Base-by-base conservation (phyloP, 2,329 filamentous ascomycete species). In the Colletotrichum acutatum region DNA sequence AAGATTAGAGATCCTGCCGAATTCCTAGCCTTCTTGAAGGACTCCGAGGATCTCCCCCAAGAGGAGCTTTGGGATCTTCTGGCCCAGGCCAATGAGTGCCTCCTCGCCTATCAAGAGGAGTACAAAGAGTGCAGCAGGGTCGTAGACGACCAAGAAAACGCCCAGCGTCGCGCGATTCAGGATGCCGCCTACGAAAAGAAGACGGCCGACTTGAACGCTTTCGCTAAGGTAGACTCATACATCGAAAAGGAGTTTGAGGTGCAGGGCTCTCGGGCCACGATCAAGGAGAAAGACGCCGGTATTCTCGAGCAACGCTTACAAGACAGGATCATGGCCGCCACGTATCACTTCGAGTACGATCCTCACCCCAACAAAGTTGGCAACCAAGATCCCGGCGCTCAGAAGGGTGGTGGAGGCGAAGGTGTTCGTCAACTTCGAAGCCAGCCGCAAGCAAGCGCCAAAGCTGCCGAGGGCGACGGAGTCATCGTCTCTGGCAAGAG, bases 341-440 rank as follows among this genome's bases (percentile, higher is more conserved):
- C 86, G 1, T 92, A 91, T 76, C 87, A 88, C 19, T 91, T 91
- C 76, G 88, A 90, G 72, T 90, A 91, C 75, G 90, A 91, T 75
- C 84, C 87, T 11, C 87, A 90, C 64, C 85, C 87, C 2, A 86
- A 86, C 72, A 89, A 89, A 79, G 84, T 91, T 71, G 89, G 90
- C 24, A 84, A 84, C 46, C 91, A 92, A 77, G 89, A 91, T 72
- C 89, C 89, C 0, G 82, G 88, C 46, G 85, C 84, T 11, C 89
- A 91, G 75, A 82, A 85, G 49, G 82, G 94, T 54, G 89, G 89
- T 30, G 83, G 86, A 71, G 85, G 86, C 75, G 89, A 89, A 60
- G 85, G 86, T 19, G 82, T 82, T 5, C 85, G 89, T 34, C 85
- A 89, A 42, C 82, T 90, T 46, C 87, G 89, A 64, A 89, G 89